A percentile compares a stretch with the other conserved stretches of the same genome.
These are phyloP conservation scores for Lactarius evosmus DNA, from an alignment of 768 basidiomycete genomes.

Conservation along the genomic window DNA sequence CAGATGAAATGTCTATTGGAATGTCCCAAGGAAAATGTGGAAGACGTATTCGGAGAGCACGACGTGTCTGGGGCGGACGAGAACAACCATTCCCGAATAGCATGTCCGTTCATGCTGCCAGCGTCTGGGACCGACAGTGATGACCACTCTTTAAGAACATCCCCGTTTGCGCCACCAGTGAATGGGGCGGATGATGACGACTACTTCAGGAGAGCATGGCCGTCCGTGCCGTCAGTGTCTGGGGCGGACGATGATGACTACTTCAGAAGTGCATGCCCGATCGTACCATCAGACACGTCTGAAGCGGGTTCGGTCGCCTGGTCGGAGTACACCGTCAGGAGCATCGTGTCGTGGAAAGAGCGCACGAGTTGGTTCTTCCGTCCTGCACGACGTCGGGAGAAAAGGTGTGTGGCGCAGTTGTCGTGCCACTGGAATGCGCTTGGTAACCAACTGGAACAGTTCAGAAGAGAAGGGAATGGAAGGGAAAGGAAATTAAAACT, in stretches of 20 bases:
- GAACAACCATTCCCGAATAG: no score
- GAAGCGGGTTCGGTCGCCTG: not conserved
- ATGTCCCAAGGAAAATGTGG: not conserved
- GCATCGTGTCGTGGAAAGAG: conserved; percentile 9
- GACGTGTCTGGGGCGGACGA: not conserved
- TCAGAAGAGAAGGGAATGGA: no score
- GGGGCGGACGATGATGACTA: not conserved
- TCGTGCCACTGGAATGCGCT: not conserved
- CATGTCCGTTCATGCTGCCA: no score
- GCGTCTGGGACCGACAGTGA: no score
- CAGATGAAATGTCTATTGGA: not conserved
- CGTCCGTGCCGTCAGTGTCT: no score
- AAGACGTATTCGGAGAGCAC: not conserved
- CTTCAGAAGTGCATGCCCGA: not conserved
- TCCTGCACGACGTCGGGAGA: not conserved
- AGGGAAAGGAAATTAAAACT: not conserved
- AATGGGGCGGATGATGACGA: no score
- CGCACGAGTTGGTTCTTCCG: not conserved
- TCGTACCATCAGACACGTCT: not conserved
- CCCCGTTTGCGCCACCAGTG: no score
- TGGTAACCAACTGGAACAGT: not conserved
- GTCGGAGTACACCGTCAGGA: conserved; percentile 7
- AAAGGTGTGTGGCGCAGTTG: not conserved
- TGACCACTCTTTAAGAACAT: no score
- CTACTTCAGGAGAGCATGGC: not conserved